Evolutionary conservation across 805 yeast species (phyloP), one percentile per base, ranked within the genome.

Genomic region (Saturnispora ahearnii): DNA sequence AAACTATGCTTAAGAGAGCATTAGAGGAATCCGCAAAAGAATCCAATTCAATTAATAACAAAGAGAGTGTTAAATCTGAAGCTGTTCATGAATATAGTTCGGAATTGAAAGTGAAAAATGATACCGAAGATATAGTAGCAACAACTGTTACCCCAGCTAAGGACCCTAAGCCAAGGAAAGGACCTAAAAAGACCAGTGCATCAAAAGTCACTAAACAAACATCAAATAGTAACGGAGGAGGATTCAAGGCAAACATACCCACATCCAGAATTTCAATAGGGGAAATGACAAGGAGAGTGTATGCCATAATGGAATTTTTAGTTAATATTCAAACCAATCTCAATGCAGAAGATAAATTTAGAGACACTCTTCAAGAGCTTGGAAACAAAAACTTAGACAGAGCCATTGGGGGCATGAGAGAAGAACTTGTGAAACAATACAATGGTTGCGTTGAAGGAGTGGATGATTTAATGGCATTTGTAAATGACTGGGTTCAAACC

Each of bases 291-390:
- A 81, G 87, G 60, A 76, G 99, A 52, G 85, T 89, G 2, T 84
- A 87, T 2, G 95, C 96, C 1, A 91, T 91, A 21, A 69, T 91
- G 58, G 98, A 93, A 66, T 93, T 90, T 74, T 77, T 91, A 26
- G 87, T 90, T 11, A 74, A 96, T 48, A 85, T 95, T 1, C 96
- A 89, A 64, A 66, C 82, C 53, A 98, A 91, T 60, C 68, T 91
- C 53, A 82, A 83, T 44, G 78, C 77, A 47, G 96, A 89, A 57
- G 82, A 82, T 56, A 68, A 73, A n/a, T 77, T 74, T 41, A 79
- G 81, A 49, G 70, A 61, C 38, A 57, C 57, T 34, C 46, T 65
- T 9, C 54, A 63, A 18, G 51, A 54, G 18, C 52, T 61, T 45
- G 54, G 56, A 5, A 53, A 52, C 9, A 73, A 70, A 4, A 51